These are phyloP conservation scores for Dendrothele bispora DNA, from an alignment of 768 basidiomycete species.

Conservation along the genomic window DNA sequence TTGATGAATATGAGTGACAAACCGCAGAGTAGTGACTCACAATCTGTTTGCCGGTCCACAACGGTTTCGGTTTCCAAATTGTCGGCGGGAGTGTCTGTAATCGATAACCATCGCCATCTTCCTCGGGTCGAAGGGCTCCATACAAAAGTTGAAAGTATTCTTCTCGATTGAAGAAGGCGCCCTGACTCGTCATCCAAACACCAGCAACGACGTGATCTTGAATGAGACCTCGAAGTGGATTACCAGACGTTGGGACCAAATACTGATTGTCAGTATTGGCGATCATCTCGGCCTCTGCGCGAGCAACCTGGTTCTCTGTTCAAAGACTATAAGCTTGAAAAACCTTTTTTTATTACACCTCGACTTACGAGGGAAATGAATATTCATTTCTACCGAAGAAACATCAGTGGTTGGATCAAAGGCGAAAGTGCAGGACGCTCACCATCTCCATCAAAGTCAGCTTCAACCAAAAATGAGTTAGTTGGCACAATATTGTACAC, in stretches of 20 bases:
- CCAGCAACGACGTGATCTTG: conserved; percentile 99
- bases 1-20: neutral
- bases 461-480: conserved; percentile 28
- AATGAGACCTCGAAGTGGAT: conserved; percentile 94
- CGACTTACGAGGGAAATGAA: conserved; percentile 92
- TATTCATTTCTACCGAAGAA: conserved; percentile 85
- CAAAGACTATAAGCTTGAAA: too few relatives aligned
- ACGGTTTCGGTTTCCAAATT: conserved; percentile 85
- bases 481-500: conserved; percentile 7
- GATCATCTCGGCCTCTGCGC: conserved; percentile 91
- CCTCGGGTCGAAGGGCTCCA: conserved; percentile 90
- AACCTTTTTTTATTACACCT: too few relatives aligned
- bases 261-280: conserved; percentile 99
- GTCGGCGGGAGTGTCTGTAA: conserved; percentile 86
- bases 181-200: conserved; percentile 98
- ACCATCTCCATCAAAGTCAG: conserved; percentile 95
- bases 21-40: conserved; percentile 43
- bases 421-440: conserved; percentile 15
- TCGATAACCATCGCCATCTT: conserved; percentile 59
- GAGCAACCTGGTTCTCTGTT: conserved; percentile 92
- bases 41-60: conserved; percentile 99
- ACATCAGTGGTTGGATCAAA: conserved; percentile 12
- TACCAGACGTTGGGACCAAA: conserved; percentile 97
- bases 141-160: conserved; percentile 97
- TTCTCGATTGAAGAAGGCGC: conserved; percentile 92